Percentiles rank a stretch among this genome's conserved stretches.
These are phyloP conservation scores for Penicillium parvum DNA, from an alignment of 495 filamentous ascomycete genomes.

Conservation along the genomic window DNA sequence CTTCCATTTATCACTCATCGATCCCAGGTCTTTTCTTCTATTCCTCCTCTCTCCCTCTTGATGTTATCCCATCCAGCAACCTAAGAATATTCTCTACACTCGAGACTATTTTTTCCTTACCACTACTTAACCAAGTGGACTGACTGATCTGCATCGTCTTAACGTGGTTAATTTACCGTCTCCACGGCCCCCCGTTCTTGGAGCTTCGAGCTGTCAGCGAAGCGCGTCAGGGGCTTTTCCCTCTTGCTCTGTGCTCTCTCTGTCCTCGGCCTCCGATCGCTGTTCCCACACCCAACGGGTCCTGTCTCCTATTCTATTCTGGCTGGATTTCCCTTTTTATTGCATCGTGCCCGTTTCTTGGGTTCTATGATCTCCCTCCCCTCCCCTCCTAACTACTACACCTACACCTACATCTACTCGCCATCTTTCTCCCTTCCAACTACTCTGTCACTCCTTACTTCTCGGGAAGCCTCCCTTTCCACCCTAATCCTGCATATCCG, in stretches of 20 bases:
- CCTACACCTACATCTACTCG: constrained; percentile 16
- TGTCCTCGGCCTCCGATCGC: constrained; percentile 33
- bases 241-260: too few species aligned
- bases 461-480: constrained; percentile 16
- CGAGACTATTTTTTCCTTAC: constrained; percentile 1
- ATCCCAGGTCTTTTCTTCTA: neutral
- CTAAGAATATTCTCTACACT: neutral
- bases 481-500: constrained; percentile 23
- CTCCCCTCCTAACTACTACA: constrained; percentile 25
- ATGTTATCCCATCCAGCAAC: neutral
- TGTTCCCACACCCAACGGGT: constrained; percentile 33
- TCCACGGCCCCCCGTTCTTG: constrained; percentile 39
- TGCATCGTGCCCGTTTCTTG: constrained; percentile 31
- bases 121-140: constrained; percentile 17
- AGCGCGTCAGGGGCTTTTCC: constrained; percentile 40
- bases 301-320: constrained; percentile 40
- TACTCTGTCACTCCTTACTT: constrained; percentile 30
- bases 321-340: constrained; percentile 36
- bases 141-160: constrained; percentile 30
- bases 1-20: neutral
- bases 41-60: neutral
- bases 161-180: constrained; percentile 34
- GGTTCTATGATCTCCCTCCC: constrained; percentile 26
- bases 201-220: constrained; percentile 39
- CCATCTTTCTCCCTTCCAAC: constrained; percentile 19